Evolutionary conservation across 768 basidiomycete genomes (phyloP), one percentile per base, ranked within the genome.

Genomic region (Tulasnella calospora): DNA sequence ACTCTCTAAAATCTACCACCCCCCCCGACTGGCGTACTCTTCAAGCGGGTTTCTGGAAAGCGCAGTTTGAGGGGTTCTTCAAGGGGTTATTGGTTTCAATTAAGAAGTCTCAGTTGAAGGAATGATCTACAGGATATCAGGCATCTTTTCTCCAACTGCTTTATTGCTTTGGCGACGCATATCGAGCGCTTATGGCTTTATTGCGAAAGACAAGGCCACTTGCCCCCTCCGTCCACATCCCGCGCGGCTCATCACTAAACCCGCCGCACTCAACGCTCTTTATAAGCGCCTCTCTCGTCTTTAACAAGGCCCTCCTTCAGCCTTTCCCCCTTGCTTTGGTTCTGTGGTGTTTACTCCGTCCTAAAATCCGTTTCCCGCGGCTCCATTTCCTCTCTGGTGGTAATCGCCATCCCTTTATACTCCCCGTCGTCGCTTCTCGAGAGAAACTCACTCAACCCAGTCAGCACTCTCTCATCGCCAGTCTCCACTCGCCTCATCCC

Each of bases 381-480:
- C 61, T 67, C 61, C 61, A 67, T 67, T 67, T 67, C 61, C 61
- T 67, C 61, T 67, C 61, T 67, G 61, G 61, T 67, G 61, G 27
- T 67, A 67, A 67, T 67, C 61, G 61, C 61, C 61, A 67, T 67
- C 61, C 61, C 61, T 67, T 67, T 67, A 67, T 67, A 35, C 61
- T 44, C 61, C 61, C 27, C 71, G 33, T 72, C 27, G 38, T 72
- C 71, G 36, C 71, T 67, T 67, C 61, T 67, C 33, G 61, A 67
- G 61, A 17, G 61, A 67, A 67, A 67, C 61, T 15, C 61, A 67
- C 61, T 35, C 61, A 67, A 27, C 61, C 7, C 61, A 67, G 61
- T 67, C 61, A 67, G 61, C 33, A 67, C 33, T 19, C 44, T 17
- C 9, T 67, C 71, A 6, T 40, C 71, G 36, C 71, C 44, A 72